Conservation (phyloP, 768 basidiomycete genomes). For the Mycena polygramma region DNA sequence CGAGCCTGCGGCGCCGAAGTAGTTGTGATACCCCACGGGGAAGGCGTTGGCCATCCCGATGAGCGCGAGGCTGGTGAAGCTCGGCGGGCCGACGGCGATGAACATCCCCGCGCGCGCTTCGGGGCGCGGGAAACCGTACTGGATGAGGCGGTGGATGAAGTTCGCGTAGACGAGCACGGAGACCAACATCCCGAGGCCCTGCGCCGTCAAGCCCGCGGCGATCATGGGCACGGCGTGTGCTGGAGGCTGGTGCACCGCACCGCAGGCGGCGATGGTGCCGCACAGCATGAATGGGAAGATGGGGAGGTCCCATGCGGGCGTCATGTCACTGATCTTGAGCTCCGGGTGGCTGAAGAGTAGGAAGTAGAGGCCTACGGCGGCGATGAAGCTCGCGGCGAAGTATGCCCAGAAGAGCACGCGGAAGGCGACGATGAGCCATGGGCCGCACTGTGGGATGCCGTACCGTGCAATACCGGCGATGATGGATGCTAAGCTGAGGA, state of each 20-base stretch:
- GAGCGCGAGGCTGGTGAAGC: constrained; percentile 16
- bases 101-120: constrained; percentile 13
- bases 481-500: constrained; percentile 13
- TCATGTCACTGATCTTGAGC: constrained; percentile 20
- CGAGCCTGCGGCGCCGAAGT: not conserved
- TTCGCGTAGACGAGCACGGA: constrained; percentile 15
- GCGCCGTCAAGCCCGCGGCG: constrained; percentile 4
- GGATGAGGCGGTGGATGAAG: constrained; percentile 16
- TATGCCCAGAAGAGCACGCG: constrained; percentile 14
- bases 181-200: constrained; percentile 17
- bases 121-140: constrained; percentile 7
- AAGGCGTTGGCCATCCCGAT: constrained; percentile 14
- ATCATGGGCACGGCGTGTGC: constrained; percentile 17
- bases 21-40: not conserved
- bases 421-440: constrained; percentile 14
- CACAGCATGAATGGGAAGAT: constrained; percentile 22
- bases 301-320: constrained; percentile 18
- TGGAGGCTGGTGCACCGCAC: constrained; percentile 7
- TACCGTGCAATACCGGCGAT: constrained; percentile 11
- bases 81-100: constrained; percentile 19
- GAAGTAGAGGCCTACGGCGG: constrained; percentile 10
- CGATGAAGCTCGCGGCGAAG: not conserved
- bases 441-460: constrained; percentile 8
- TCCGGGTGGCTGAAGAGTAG: constrained; percentile 15
- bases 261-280: constrained; percentile 10